Evolutionary conservation across 176 grass and related monocot species (phyloP).

Genomic region (Carex littledalei): DNA sequence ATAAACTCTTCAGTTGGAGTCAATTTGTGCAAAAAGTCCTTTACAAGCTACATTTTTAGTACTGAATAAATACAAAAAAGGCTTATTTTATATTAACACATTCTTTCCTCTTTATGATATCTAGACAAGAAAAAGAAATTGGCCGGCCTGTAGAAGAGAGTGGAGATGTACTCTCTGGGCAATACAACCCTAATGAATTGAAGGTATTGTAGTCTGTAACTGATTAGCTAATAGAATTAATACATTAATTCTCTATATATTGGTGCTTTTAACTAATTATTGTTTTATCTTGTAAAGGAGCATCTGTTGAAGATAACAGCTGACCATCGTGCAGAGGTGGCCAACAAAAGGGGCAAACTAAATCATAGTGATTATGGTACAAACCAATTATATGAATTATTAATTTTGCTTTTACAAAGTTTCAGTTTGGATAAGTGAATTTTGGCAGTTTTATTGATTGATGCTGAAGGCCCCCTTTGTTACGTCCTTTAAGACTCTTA

Average conservation of each 20-base stretch:
- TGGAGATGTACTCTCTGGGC: slow-evolving; percentile 62
- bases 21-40: neutral
- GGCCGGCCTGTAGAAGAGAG: slow-evolving; percentile 28
- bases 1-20: neutral
- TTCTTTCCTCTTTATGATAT: slow-evolving; percentile 12
- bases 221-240: neutral
- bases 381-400: slow-evolving; percentile 20
- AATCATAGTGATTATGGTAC: slow-evolving; percentile 64
- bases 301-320: slow-evolving; percentile 79
- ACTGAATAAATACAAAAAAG: slow-evolving; percentile 19
- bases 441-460: neutral
- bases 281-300: slow-evolving; percentile 43
- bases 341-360: slow-evolving; percentile 81
- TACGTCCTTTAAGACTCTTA: slow-evolving; percentile 11
- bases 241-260: neutral
- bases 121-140: slow-evolving; percentile 50
- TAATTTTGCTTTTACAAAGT: neutral
- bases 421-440: neutral
- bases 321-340: slow-evolving; percentile 72
- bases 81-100: neutral
- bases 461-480: neutral
- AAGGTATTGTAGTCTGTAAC: slow-evolving; percentile 38
- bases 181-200: slow-evolving; percentile 61
- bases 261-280: neutral
- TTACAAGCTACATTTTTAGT: slow-evolving; percentile 5